These are phyloP conservation scores for Irpex lacteus DNA, from an alignment of 1,284 basidiomycete species.

Conservation along the genomic window DNA sequence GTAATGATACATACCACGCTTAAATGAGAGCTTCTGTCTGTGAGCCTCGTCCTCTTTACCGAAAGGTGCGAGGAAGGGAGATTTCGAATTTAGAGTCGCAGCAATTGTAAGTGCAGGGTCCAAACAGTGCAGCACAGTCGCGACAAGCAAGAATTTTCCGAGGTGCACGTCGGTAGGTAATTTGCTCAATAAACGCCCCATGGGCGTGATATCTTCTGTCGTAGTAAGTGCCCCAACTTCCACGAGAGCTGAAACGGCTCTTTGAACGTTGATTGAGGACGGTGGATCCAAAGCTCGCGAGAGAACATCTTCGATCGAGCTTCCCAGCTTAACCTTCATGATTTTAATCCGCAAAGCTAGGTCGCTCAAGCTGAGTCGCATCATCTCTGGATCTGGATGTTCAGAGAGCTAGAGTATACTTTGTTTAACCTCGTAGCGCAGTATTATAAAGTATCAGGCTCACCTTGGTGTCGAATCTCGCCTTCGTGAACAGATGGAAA, in stretches of 20 bases:
- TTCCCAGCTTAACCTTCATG: slow-evolving; percentile 87
- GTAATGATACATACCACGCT: slow-evolving; percentile 52
- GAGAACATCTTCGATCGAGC: slow-evolving; percentile 88
- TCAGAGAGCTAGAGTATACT: slow-evolving; percentile 71
- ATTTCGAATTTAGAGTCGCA: slow-evolving; percentile 90
- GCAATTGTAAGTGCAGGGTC: slow-evolving; percentile 97
- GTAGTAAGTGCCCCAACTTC: slow-evolving; percentile 88
- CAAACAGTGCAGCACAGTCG: slow-evolving; percentile 85
- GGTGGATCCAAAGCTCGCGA: slow-evolving; percentile 91
- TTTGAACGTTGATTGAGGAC: slow-evolving; percentile 82
- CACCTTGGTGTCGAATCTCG: slow-evolving; percentile 77
- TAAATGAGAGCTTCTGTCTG: slow-evolving; percentile 80
- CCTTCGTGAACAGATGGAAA: slow-evolving; percentile 94
- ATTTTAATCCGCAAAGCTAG: slow-evolving; percentile 96
- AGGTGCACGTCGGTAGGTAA: slow-evolving; percentile 96
- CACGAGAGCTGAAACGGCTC: slow-evolving; percentile 87
- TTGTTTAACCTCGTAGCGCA: slow-evolving; percentile 25
- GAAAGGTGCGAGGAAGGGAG: slow-evolving; percentile 88
- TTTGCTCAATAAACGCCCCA: slow-evolving; percentile 89
- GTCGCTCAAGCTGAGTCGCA: slow-evolving; percentile 91
- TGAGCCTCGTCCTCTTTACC: slow-evolving; percentile 89
- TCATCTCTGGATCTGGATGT: slow-evolving; percentile 94
- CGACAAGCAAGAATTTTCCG: slow-evolving; percentile 90
- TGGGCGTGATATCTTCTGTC: slow-evolving; percentile 91
- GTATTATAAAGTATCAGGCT: slow-evolving; percentile 27